A percentile compares a stretch with the other conserved stretches of the same genome.
phyloP scores from a whole-genome alignment of 257 asterid genomes.

The Echium plantagineum region DNA sequence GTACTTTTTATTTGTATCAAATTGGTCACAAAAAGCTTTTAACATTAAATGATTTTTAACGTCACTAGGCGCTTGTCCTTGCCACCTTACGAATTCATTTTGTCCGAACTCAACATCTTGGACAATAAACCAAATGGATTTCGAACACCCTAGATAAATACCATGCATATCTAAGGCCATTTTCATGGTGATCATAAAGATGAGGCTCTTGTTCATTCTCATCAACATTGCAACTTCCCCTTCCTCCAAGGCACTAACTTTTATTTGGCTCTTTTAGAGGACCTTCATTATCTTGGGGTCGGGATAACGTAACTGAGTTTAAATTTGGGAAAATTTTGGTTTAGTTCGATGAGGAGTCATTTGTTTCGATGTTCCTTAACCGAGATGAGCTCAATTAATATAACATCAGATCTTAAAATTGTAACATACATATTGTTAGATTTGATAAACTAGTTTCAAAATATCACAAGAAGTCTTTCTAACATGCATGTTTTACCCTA shows the following conservation, averaged over 20 bases:
- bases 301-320: too few species aligned
- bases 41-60: conserved; percentile 36
- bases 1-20: conserved; percentile 6
- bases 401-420: too few species aligned
- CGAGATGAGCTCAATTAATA: too few species aligned
- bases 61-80: conserved; percentile 17
- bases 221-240: conserved; percentile 29
- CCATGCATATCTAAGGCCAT: not conserved
- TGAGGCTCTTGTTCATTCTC: conserved; percentile 26
- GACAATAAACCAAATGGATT: conserved; percentile 1
- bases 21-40: conserved; percentile 16
- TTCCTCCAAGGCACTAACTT: conserved; percentile 25
- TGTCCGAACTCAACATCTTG: conserved; percentile 13
- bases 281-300: not conserved
- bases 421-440: too few species aligned
- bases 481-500: too few species aligned
- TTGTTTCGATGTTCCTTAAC: too few species aligned
- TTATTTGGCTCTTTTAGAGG: conserved; percentile 18
- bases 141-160: not conserved
- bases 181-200: conserved; percentile 7
- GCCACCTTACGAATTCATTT: conserved; percentile 14
- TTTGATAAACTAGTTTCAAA: too few species aligned
- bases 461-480: too few species aligned
- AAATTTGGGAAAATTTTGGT: too few species aligned
- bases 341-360: too few species aligned